Base-by-base conservation (phyloP, 2,329 filamentous ascomycete species). In the Nemania sp. region DNA sequence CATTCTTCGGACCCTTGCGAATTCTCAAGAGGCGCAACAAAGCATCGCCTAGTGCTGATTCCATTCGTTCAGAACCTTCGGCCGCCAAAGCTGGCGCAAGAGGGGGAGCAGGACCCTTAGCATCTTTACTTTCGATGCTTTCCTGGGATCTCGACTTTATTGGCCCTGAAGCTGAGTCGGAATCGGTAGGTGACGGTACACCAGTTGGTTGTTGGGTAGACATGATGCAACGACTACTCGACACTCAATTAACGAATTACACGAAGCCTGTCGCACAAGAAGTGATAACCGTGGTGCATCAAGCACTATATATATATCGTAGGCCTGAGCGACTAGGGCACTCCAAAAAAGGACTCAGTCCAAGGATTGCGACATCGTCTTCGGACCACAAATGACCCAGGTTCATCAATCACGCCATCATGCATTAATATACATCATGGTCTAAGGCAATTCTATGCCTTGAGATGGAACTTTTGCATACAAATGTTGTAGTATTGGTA, bases 21-120 rank as follows among this genome's bases (percentile, higher is more conserved):
- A 80, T 77, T 43, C 77, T 71, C 2, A 80, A 62, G 29, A 77
- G 77, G 2, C 78, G 78, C 4, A 80, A 64, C 0, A 80, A 70
- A 18, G 73, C 74, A 70, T 80, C 75, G 3, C 78, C 78, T 3
- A 80, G 68, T 0, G 72, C 76, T 15, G 75, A 69, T 54, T 80
- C 78, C 77, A 75, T 77, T 6, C 76, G 76, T 27, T 74, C 68
- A 0, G 70, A 69, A 26, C 76, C 72, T 38, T 70, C 72, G 1
- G 74, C 69, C 6, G 76, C 76, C 45, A 80, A 62, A 7, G 73
- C 75, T 15, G 73, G 66, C 3, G 71, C 62, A 4, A 70, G 63
- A 59, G 64, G 59, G 49, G 70, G 55, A 8, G 32, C 52, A 5
- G 64, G 10, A 29, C 63, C 49, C 49, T 22, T 29, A 5, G 43